Base-by-base conservation (phyloP, 1,284 basidiomycete species). In the Earliella scabrosa region DNA sequence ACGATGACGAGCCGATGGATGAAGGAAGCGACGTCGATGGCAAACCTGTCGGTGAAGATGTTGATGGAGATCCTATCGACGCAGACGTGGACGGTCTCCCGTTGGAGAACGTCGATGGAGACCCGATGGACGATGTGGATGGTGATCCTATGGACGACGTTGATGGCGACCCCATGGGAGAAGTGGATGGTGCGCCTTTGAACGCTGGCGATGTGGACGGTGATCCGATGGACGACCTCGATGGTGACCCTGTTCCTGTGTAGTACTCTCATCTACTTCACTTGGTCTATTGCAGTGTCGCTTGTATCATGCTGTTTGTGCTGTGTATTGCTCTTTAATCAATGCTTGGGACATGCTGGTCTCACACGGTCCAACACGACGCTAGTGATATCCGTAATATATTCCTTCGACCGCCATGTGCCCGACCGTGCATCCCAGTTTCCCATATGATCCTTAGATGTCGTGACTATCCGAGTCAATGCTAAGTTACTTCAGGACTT, bases 1-100 rank as follows among this genome's bases (percentile, higher is more conserved):
- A 86, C 16, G 82, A 82, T 60, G 79, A 77, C 5, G 75, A 72
- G 43, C 74, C 76, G 0, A 72, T 79, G 64, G 82, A 83, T 59
- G 76, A 70, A 36, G 71, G 73, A 78, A 77, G 74, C 46, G 79
- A 80, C 59, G 67, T 76, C 7, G 79, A 80, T 56, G 77, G 73
- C 2, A 67, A 69, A 46, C 71, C 68, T 27, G 76, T 77, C 38
- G 64, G n/a, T n/a, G n/a, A 78, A 41, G 64, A 70, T 43, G 60
- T 69, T 9, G 73, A 75, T 44, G 71, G 72, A 1, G 70, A 67
- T 23, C 72, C 68, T 13, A 52, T 76, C 29, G 69, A 68, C 14
- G 67, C 66, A 26, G 80, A 84, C 61, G 61, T 87, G 2, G 81
- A 82, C 64, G 79, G 77, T 2, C 73, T 68, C 13, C 73, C 75